phyloP scores from a whole-genome alignment of 1,284 basidiomycete genomes.

The Mycosarcoma mackinlayi region DNA sequence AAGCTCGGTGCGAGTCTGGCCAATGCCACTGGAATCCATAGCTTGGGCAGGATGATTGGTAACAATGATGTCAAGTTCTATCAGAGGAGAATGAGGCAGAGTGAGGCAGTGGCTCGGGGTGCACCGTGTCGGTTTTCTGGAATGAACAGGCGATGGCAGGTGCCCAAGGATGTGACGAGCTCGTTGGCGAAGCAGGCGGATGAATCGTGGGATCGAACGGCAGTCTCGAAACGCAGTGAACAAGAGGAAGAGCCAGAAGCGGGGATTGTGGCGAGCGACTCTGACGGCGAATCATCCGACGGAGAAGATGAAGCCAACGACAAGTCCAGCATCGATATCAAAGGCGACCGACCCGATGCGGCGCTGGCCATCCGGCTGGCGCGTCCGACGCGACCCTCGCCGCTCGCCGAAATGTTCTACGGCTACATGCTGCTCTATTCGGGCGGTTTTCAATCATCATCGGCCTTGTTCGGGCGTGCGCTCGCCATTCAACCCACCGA shows the following conservation, averaged over 20 bases:
- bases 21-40: constrained; percentile 57
- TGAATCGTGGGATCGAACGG: constrained; percentile 4
- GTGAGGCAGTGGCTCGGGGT: constrained; percentile 53
- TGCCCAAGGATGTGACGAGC: constrained; percentile 10
- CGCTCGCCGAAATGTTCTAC: constrained; percentile 81
- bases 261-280: constrained; percentile 9
- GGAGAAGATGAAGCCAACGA: constrained; percentile 11
- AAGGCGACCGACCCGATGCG: constrained; percentile 24
- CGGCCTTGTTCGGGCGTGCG: constrained; percentile 88
- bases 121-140: constrained; percentile 24
- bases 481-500: constrained; percentile 86
- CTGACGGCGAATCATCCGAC: constrained; percentile 48
- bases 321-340: constrained; percentile 8
- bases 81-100: constrained; percentile 56
- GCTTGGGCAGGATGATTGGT: constrained; percentile 46
- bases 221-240: constrained; percentile 11
- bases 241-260: constrained; percentile 23
- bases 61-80: constrained; percentile 55
- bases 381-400: constrained; percentile 66
- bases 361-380: constrained; percentile 28
- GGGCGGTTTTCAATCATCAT: constrained; percentile 86
- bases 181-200: constrained; percentile 1
- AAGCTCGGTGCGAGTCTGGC: constrained; percentile 52
- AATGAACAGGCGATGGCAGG: constrained; percentile 21
- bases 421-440: constrained; percentile 85